A percentile compares a stretch with the other conserved stretches of the same genome.
Evolutionary conservation across 768 basidiomycete genomes (phyloP).

Genomic region (Suillus subluteus): DNA sequence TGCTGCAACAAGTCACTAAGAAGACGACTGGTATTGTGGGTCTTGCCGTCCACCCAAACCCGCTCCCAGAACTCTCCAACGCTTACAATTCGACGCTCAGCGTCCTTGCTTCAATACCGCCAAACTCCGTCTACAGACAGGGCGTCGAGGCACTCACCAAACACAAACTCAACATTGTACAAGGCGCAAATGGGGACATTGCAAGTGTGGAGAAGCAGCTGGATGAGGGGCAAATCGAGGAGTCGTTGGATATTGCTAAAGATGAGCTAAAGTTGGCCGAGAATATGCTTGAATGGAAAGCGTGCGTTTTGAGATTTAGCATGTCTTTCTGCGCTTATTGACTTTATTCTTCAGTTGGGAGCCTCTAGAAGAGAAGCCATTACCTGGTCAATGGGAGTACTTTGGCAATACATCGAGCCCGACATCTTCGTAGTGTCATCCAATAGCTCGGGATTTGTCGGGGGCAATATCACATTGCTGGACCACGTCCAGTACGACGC

Average conservation of each 20-base stretch:
- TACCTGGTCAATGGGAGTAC: constrained; percentile 88
- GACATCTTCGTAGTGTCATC: constrained; percentile 27
- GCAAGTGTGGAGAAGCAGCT: constrained; percentile 71
- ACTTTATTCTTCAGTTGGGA: constrained; percentile 70
- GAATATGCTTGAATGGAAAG: constrained; percentile 95
- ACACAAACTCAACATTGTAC: constrained; percentile 74
- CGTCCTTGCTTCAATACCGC: constrained; percentile 70
- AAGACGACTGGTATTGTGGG: constrained; percentile 87
- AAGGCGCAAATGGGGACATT: constrained; percentile 69
- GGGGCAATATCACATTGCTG: constrained; percentile 11
- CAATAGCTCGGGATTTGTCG: constrained; percentile 35
- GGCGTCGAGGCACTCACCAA: constrained; percentile 84
- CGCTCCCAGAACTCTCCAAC: constrained; percentile 74
- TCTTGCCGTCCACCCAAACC: constrained; percentile 80
- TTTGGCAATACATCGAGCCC: constrained; percentile 57
- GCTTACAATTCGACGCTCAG: constrained; percentile 81
- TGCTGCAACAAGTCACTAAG: constrained; percentile 67
- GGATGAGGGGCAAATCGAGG: constrained; percentile 86
- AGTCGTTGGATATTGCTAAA: constrained; percentile 78
- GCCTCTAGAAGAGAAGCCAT: constrained; percentile 78
- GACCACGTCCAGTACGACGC: background rate
- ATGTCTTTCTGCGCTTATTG: constrained; percentile 12
- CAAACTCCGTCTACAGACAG: constrained; percentile 86
- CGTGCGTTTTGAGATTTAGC: constrained; percentile 59
- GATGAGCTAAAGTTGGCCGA: constrained; percentile 77